phyloP scores from a whole-genome alignment of 2,329 filamentous ascomycete species.

The Lecanicillium sp. region DNA sequence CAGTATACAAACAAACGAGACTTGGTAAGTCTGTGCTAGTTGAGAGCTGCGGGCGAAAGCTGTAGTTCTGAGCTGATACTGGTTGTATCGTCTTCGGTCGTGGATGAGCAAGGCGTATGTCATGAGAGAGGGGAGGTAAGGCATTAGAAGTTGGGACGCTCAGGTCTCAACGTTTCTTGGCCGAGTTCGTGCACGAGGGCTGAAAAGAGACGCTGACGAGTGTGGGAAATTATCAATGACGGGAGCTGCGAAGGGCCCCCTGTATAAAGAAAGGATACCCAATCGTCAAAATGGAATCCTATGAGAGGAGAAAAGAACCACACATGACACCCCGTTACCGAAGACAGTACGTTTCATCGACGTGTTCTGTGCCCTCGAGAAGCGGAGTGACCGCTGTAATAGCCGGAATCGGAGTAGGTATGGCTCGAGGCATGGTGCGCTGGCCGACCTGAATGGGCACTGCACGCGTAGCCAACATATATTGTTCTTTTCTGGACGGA shows the following conservation, averaged over 20 bases:
- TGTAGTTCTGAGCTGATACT: no score
- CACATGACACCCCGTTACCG: conserved; percentile 34
- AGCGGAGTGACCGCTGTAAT: conserved; percentile 40
- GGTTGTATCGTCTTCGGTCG: no score
- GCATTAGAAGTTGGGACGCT: no score
- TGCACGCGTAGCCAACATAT: conserved; percentile 74
- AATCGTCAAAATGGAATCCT: conserved; percentile 34
- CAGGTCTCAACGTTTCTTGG: no score
- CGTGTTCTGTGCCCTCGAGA: conserved; percentile 36
- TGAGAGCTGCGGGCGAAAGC: no score
- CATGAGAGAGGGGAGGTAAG: no score
- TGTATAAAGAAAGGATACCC: conserved; percentile 42
- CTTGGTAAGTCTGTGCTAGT: no score
- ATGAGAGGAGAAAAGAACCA: conserved; percentile 32
- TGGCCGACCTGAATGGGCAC: conserved; percentile 36
- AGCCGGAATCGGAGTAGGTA: conserved; percentile 46
- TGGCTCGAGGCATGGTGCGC: conserved; percentile 30
- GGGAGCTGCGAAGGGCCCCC: conserved; percentile 39
- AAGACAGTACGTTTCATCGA: conserved; percentile 47
- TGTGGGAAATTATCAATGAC: conserved; percentile 12
- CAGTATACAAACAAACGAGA: no score
- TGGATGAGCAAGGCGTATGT: no score
- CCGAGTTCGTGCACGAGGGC: no score
- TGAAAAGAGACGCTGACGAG: no score
- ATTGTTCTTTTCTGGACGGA: conserved; percentile 65